Percentiles rank a stretch among this genome's conserved stretches.
phyloP scores from a whole-genome alignment of 208 protist species.

The Acanthamoeba culbertsoni region DNA sequence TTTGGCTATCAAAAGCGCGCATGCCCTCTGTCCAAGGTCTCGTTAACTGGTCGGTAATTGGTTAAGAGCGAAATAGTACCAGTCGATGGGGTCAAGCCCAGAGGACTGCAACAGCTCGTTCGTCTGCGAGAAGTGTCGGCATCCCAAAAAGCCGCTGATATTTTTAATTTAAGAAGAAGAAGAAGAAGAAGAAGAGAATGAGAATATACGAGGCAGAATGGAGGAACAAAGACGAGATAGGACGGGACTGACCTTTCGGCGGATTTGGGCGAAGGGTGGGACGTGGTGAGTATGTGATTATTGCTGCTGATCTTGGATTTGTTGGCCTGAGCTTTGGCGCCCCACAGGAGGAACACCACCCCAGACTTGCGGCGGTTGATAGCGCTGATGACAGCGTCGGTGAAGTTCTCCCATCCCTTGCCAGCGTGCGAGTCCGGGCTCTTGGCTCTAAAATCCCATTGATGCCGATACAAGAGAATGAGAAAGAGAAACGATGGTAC shows the following conservation, averaged over 20 bases:
- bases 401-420: constrained; percentile 43
- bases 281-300: neutral
- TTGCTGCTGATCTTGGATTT: neutral
- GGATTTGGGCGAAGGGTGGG: neutral
- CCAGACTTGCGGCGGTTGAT: neutral
- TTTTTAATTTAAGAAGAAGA: neutral
- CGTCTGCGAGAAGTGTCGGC: constrained; percentile 28
- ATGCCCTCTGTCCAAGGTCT: no score
- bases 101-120: neutral
- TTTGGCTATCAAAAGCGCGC: no score
- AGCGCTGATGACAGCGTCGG: constrained; percentile 23
- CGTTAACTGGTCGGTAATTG: no score
- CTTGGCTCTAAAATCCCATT: neutral
- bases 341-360: constrained; percentile 58
- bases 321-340: neutral
- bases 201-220: neutral
- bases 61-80: neutral
- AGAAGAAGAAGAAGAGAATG: neutral
- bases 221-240: neutral
- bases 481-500: neutral
- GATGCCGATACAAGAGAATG: neutral
- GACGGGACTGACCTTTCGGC: neutral
- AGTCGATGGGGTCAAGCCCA: neutral
- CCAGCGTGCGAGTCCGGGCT: neutral
- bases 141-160: constrained; percentile 3